These are phyloP conservation scores for Paecilomyces sp. DNA, from an alignment of 2,329 filamentous ascomycete species.

Conservation along the genomic window DNA sequence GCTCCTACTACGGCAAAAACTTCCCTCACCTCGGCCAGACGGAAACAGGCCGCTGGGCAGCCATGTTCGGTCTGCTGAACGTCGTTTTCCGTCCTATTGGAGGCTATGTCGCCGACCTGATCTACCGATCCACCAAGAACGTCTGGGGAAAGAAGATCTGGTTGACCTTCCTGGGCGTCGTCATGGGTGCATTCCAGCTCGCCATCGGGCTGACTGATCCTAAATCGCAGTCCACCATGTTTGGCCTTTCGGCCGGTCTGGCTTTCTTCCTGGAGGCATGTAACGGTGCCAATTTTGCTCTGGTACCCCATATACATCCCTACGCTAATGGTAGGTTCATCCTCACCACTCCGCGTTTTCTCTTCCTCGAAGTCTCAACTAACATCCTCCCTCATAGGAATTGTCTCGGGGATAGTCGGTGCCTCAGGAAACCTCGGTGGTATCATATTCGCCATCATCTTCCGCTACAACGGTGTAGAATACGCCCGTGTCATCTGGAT, in stretches of 20 bases:
- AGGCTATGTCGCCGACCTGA: conserved; percentile 47
- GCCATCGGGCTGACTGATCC: conserved; percentile 60
- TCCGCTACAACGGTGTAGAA: conserved; percentile 63
- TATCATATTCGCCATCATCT: conserved; percentile 75
- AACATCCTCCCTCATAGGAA: conserved; percentile 22
- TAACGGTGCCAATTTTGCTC: conserved; percentile 79
- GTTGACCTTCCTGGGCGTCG: conserved; percentile 49
- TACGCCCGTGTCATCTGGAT: conserved; percentile 73
- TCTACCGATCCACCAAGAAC: conserved; percentile 44
- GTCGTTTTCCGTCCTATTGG: conserved; percentile 42
- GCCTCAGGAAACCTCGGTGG: conserved; percentile 79
- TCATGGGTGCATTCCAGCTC: conserved; percentile 54
- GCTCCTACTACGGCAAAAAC: conserved; percentile 51
- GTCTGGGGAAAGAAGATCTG: conserved; percentile 61
- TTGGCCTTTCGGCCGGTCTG: conserved; percentile 69
- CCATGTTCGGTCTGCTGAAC: conserved; percentile 49
- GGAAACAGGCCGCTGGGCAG: conserved; percentile 48
- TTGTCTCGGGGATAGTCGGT: conserved; percentile 70
- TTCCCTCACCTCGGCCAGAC: conserved; percentile 51
- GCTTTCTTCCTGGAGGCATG: conserved; percentile 77
- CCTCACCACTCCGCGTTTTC: neutral
- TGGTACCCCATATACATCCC: conserved; percentile 81
- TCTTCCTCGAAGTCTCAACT: neutral
- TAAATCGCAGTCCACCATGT: conserved; percentile 56
- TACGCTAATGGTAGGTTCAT: conserved; percentile 61